Conservation (phyloP, 768 basidiomycete species). For the Fibroporia radiculosa region DNA sequence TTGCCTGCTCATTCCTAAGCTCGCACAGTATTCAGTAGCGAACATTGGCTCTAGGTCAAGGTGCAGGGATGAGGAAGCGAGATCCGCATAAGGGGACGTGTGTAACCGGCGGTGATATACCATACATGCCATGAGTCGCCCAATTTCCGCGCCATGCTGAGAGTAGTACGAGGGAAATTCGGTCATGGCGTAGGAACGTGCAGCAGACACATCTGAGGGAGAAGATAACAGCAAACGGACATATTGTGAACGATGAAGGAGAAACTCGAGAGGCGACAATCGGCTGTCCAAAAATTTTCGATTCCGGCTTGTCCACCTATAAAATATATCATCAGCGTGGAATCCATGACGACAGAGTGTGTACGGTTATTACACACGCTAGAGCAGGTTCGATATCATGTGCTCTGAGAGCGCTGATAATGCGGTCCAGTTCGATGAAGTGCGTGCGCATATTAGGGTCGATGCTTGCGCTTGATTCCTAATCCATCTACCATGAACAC, state of each 20-base stretch:
- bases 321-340: not conserved
- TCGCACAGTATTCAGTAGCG: conserved; percentile 83
- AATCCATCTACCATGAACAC: conserved; percentile 3
- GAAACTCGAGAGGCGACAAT: conserved; percentile 80
- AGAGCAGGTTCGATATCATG: conserved; percentile 73
- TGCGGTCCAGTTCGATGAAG: conserved; percentile 65
- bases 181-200: conserved; percentile 68
- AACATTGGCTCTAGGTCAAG: conserved; percentile 77
- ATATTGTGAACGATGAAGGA: conserved; percentile 87
- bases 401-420: conserved; percentile 56
- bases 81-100: conserved; percentile 65
- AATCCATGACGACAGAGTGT: not conserved
- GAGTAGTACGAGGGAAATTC: conserved; percentile 57
- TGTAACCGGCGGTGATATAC: conserved; percentile 69
- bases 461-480: conserved; percentile 67
- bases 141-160: conserved; percentile 56
- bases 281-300: conserved; percentile 56
- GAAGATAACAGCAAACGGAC: conserved; percentile 66
- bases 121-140: conserved; percentile 61
- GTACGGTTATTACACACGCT: conserved; percentile 41
- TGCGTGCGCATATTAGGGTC: conserved; percentile 40
- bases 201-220: conserved; percentile 47
- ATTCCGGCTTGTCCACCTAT: conserved; percentile 74
- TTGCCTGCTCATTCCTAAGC: conserved; percentile 82
- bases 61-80: conserved; percentile 66